Evolutionary conservation across 768 basidiomycete genomes (phyloP).

Genomic region (Pisolithus tinctorius): DNA sequence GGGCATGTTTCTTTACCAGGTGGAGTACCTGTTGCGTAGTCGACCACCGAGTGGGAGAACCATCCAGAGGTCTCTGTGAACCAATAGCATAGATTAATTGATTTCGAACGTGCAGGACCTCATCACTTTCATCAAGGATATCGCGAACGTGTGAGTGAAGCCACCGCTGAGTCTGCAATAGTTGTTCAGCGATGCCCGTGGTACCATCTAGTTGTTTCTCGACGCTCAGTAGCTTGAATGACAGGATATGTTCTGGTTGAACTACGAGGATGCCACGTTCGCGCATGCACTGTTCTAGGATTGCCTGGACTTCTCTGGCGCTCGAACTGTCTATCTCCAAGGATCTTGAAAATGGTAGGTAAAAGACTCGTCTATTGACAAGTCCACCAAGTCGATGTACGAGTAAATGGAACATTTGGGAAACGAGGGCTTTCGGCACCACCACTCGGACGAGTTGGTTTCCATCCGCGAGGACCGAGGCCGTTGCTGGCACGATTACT

Average conservation of each 20-base stretch:
- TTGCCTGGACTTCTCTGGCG: conserved; percentile 4
- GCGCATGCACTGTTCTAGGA: conserved; percentile 24
- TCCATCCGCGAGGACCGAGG: conserved; percentile 20
- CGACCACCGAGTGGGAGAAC: conserved; percentile 38
- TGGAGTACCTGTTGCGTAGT: conserved; percentile 33
- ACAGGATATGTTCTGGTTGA: conserved; percentile 48
- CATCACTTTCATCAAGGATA: conserved; percentile 20
- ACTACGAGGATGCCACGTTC: conserved; percentile 36
- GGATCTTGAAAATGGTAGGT: conserved; percentile 26
- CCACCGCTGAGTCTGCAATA: conserved; percentile 18
- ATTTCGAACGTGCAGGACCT: conserved; percentile 41
- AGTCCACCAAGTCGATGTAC: conserved; percentile 25
- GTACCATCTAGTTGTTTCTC: conserved; percentile 16
- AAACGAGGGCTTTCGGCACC: conserved; percentile 25
- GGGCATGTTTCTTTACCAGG: conserved; percentile 14
- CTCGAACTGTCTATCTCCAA: conserved; percentile 15
- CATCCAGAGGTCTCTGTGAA: conserved; percentile 29
- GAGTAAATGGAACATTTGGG: conserved; percentile 30
- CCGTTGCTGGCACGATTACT: conserved; percentile 30
- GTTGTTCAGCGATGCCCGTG: conserved; percentile 6
- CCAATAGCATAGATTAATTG: conserved; percentile 44
- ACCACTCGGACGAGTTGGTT: conserved; percentile 25
- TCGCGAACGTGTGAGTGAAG: conserved; percentile 13
- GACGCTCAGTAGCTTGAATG: conserved; percentile 36
- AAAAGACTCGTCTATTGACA: conserved; percentile 26